Conservation (phyloP, 345 rosid species). For the Crucihimalaya himalaica region DNA sequence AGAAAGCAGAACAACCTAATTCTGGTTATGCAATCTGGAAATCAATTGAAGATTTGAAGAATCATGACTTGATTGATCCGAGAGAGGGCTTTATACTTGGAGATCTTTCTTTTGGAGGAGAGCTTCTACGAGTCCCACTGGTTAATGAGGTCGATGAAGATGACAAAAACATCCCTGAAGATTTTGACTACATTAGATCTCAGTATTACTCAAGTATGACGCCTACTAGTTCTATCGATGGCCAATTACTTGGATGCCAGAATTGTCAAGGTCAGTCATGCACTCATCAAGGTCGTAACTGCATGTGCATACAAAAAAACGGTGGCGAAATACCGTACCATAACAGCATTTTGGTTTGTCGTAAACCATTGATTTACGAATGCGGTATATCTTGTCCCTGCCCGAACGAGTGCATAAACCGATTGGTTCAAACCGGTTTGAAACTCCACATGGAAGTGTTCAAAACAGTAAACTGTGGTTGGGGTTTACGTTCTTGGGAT, state of each 20-base stretch:
- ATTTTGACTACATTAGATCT: constrained; percentile 46
- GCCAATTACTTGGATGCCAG: not conserved
- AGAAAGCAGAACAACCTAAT: constrained; percentile 53
- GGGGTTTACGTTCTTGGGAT: constrained; percentile 52
- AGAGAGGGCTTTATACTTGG: constrained; percentile 49
- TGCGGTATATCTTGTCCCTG: constrained; percentile 52
- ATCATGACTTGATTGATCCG: not conserved
- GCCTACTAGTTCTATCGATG: not conserved
- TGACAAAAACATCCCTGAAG: constrained; percentile 53
- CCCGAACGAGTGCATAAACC: constrained; percentile 38
- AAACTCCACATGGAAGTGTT: constrained; percentile 49
- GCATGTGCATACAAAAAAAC: constrained; percentile 46
- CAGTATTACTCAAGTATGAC: not conserved
- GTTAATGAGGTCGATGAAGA: constrained; percentile 67
- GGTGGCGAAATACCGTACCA: constrained; percentile 33
- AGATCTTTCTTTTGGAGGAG: constrained; percentile 65
- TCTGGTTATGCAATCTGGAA: not conserved
- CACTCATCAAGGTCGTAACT: not conserved
- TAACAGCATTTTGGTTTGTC: constrained; percentile 21
- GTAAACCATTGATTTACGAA: constrained; percentile 41
- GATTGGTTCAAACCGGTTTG: constrained; percentile 44
- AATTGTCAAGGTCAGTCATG: not conserved
- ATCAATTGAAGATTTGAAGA: not conserved
- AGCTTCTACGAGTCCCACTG: constrained; percentile 54
- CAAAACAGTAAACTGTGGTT: constrained; percentile 43